Evolutionary conservation across 1,284 basidiomycete genomes (phyloP).

Genomic region (Fistulina hepatica): DNA sequence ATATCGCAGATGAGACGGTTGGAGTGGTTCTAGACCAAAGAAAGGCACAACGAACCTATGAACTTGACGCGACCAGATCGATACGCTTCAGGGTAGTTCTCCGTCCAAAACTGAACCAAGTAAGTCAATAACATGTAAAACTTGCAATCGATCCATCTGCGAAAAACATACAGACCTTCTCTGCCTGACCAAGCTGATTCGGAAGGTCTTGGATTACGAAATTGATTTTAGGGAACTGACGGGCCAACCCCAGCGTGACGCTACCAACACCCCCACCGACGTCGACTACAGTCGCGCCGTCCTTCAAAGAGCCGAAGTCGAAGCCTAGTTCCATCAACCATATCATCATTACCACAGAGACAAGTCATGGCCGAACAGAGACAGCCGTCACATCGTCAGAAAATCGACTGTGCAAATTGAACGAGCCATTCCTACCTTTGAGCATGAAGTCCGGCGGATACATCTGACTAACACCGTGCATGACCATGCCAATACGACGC

Average conservation of each 20-base stretch:
- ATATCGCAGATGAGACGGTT: too few species aligned
- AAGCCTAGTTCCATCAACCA: conserved; percentile 15
- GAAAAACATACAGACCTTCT: conserved; percentile 30
- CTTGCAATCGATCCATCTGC: not conserved
- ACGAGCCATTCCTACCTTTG: conserved; percentile 8
- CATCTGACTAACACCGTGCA: conserved; percentile 14
- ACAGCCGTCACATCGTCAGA: not conserved
- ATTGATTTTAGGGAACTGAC: conserved; percentile 33
- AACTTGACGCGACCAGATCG: conserved; percentile 1
- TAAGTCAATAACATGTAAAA: conserved; percentile 5
- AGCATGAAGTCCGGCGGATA: conserved; percentile 15
- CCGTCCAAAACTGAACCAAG: conserved; percentile 11
- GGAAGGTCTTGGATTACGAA: conserved; percentile 64
- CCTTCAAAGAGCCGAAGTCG: conserved; percentile 15
- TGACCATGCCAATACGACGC: conserved; percentile 16
- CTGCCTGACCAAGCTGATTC: conserved; percentile 50
- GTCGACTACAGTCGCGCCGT: too few species aligned
- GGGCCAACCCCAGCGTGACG: conserved; percentile 58
- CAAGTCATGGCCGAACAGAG: too few species aligned
- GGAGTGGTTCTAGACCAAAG: not conserved
- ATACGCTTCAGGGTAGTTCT: not conserved
- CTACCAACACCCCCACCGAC: conserved; percentile 70
- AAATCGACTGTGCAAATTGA: not conserved
- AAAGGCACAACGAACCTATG: conserved; percentile 1
- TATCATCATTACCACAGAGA: too few species aligned